These are phyloP conservation scores for Aspergillus haitiensis DNA, from an alignment of 495 filamentous ascomycete species.

Conservation along the genomic window DNA sequence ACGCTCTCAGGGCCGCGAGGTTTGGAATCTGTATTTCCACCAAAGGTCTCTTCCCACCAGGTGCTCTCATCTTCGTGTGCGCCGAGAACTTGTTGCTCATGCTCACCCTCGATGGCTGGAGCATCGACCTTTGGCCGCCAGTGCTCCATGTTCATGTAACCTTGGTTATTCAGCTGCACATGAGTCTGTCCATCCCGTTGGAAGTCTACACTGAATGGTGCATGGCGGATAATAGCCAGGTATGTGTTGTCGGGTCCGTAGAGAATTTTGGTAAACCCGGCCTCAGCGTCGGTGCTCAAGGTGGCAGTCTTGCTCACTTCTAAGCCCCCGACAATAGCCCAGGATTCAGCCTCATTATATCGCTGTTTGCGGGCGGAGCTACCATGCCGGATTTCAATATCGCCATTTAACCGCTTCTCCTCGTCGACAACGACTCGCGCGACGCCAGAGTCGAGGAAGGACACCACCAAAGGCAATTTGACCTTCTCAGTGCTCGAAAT, in stretches of 20 bases:
- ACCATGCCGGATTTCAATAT: slow-evolving; percentile 81
- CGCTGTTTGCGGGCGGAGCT: slow-evolving; percentile 87
- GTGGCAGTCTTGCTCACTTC: slow-evolving; percentile 66
- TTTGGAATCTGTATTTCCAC: slow-evolving; percentile 90
- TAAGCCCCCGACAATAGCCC: slow-evolving; percentile 80
- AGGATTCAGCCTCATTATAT: slow-evolving; percentile 87
- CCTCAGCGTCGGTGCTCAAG: slow-evolving; percentile 54
- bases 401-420: slow-evolving; percentile 80
- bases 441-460: slow-evolving; percentile 84
- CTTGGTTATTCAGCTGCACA: slow-evolving; percentile 82
- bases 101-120: slow-evolving; percentile 36
- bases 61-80: slow-evolving; percentile 71
- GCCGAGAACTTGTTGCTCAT: slow-evolving; percentile 41
- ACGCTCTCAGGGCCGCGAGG: slow-evolving; percentile 88
- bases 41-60: slow-evolving; percentile 97
- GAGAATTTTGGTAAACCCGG: slow-evolving; percentile 68
- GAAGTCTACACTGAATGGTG: slow-evolving; percentile 83
- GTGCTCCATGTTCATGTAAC: slow-evolving; percentile 88
- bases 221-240: slow-evolving; percentile 77
- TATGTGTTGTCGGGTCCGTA: slow-evolving; percentile 78
- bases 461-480: slow-evolving; percentile 77
- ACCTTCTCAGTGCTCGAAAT: slow-evolving; percentile 64
- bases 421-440: slow-evolving; percentile 89
- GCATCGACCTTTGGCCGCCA: slow-evolving; percentile 88
- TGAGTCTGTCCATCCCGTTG: slow-evolving; percentile 79